phyloP scores from a whole-genome alignment of 345 rosid species.

The Eucalyptus polyanthemos region DNA sequence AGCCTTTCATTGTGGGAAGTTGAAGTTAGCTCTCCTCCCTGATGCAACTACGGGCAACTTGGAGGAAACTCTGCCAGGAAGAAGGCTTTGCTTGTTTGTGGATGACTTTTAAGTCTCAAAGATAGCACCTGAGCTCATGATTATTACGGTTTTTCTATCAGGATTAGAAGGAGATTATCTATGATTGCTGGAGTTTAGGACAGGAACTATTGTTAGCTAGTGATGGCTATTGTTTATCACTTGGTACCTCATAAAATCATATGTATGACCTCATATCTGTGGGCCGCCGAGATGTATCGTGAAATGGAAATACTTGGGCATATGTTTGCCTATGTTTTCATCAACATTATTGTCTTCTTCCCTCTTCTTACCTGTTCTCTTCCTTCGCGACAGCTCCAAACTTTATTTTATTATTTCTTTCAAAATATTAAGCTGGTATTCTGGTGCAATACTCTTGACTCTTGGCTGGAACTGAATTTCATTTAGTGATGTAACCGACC shows the following conservation, averaged over 20 bases:
- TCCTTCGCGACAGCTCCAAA: background rate
- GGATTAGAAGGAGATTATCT: background rate
- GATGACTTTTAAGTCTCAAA: background rate
- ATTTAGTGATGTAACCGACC: background rate
- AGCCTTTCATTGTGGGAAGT: background rate
- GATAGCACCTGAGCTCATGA: background rate
- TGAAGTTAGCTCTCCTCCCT: background rate
- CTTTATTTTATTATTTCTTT: background rate
- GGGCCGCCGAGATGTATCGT: background rate
- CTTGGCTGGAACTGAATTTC: background rate
- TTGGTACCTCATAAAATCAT: background rate
- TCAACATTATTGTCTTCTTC: background rate
- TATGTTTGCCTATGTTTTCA: background rate
- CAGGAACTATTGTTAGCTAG: background rate
- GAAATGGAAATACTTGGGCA: background rate
- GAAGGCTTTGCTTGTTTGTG: background rate
- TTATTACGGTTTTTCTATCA: background rate
- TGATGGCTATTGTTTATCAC: background rate
- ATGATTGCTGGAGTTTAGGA: background rate
- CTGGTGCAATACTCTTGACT: background rate
- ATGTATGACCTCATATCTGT: background rate
- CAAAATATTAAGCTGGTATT: background rate
- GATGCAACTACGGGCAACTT: background rate
- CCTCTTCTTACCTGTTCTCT: background rate
- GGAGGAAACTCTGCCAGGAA: background rate